Evolutionary conservation across 345 rosid genomes (phyloP), one percentile per base, ranked within the genome.

Genomic region (Diplotaxis tenuifolia): DNA sequence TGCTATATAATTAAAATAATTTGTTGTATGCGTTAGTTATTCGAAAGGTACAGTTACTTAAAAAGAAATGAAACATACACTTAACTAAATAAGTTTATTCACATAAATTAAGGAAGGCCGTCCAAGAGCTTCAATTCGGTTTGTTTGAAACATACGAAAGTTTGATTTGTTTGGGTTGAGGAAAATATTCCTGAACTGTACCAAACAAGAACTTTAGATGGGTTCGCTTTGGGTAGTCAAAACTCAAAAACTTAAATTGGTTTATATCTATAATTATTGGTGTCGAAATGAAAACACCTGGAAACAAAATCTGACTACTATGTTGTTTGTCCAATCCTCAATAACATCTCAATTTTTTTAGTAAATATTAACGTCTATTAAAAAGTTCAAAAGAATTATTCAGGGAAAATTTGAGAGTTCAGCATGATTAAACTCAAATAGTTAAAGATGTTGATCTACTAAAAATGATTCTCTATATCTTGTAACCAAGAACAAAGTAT

Each of bases 1-100:
- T 69, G 59, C 15, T 56, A 58, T 16, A 60, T 60, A 68, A 34
- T 28, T 64, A 11, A 63, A 29, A 42, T 42, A 55, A n/a, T 45
- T n/a, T 45, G 19, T 45, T 45, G 50, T 45, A 45, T 45, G 50
- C 50, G 50, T 45, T 45, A 45, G 50, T 45, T 45, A 6, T 45
- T 45, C 50, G 50, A 45, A 45, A 45, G 50, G 19, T 45, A 45
- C 50, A 45, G 50, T 45, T 45, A 45, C 50, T 45, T 45, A 45
- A 6, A 45, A 38, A 38, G n/a, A 38, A 14, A 42, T 42, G 16
- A n/a, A 42, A 42, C 50, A 4, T 5, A 42, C 18, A 42, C 16
- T 42, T 42, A n/a, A 42, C n/a, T 45, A 45, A 45, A 45, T n/a
- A n/a, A 25, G 0, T 45, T 45, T 55, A 55, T 23, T 55, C 16